These are phyloP conservation scores for Gonium pectorale DNA, from an alignment of 139 green algal genomes.

Conservation along the genomic window DNA sequence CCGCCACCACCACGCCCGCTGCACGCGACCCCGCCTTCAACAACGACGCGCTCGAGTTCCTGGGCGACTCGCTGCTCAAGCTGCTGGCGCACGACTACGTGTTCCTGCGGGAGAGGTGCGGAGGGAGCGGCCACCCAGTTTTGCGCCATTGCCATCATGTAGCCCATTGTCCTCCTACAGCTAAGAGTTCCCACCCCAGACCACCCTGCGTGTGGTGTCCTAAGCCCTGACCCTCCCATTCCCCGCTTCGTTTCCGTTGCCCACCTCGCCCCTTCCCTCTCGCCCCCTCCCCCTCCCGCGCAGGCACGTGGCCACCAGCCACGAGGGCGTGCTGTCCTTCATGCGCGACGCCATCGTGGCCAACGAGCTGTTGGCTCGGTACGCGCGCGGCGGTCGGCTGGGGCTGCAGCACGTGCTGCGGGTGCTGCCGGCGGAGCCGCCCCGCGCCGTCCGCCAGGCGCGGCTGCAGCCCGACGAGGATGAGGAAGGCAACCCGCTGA, in stretches of 20 bases:
- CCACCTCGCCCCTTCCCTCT: neutral
- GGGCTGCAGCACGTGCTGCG: neutral
- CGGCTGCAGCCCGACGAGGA: neutral
- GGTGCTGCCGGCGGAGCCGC: conserved; percentile 17
- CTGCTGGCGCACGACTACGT: conserved; percentile 19
- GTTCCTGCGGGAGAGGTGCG: conserved; percentile 37
- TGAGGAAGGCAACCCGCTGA: conserved; percentile 13
- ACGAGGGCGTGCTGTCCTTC: conserved; percentile 39
- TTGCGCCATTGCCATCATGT: neutral
- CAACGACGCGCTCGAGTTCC: conserved; percentile 37
- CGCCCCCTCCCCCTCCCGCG: neutral
- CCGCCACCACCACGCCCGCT: neutral
- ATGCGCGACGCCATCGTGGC: conserved; percentile 30
- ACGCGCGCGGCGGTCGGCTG: conserved; percentile 14
- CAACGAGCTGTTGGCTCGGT: conserved; percentile 31
- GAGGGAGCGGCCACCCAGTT: too few relatives aligned
- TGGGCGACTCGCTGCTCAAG: conserved; percentile 39
- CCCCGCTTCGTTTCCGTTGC: neutral
- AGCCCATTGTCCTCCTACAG: neutral
- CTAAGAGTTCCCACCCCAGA: neutral
- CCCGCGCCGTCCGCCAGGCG: neutral
- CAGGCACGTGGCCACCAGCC: conserved; percentile 22
- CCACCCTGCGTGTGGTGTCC: neutral
- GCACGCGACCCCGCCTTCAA: conserved; percentile 9
- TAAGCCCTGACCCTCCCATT: neutral